Evolutionary conservation across 306 rosid genomes (phyloP).

Genomic region (Lathyrus tuberosus): DNA sequence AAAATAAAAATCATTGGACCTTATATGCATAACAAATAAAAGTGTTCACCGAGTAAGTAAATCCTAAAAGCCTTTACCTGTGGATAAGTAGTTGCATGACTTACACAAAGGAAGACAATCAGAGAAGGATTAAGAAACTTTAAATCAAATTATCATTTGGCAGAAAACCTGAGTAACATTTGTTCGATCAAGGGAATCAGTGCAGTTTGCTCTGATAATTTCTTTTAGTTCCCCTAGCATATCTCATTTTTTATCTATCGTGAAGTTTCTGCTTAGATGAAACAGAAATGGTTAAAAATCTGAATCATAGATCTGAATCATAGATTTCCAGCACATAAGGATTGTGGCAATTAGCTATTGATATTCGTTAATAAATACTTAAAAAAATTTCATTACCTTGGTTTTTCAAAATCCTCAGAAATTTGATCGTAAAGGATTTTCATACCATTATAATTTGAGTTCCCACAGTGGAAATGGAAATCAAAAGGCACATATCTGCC

Average conservation of each 20-base stretch:
- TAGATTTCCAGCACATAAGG: conserved; percentile 51
- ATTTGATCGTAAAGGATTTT: conserved; percentile 71
- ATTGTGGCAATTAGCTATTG: conserved; percentile 43
- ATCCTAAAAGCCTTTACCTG: too few relatives aligned
- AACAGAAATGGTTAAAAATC: conserved; percentile 70
- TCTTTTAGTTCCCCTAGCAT: conserved; percentile 75
- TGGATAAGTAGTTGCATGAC: conserved; percentile 3
- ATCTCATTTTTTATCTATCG: conserved; percentile 66
- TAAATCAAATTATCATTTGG: conserved; percentile 27
- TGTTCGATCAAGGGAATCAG: conserved; percentile 95
- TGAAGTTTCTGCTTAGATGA: conserved; percentile 95
- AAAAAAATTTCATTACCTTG: conserved; percentile 64
- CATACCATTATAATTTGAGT: conserved; percentile 72
- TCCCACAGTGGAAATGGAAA: conserved; percentile 74
- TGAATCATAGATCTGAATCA: conserved; percentile 59
- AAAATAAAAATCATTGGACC: too few relatives aligned
- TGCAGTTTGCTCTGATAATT: conserved; percentile 74
- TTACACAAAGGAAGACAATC: conserved; percentile 2
- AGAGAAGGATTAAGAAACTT: conserved; percentile 28
- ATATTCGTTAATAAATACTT: conserved; percentile 24
- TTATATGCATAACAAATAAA: too few relatives aligned
- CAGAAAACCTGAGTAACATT: conserved; percentile 87
- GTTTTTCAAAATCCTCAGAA: conserved; percentile 81
- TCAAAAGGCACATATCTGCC: conserved; percentile 90
- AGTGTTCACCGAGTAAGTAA: too few relatives aligned